Conservation (phyloP, 139 green algal species). For the Closterium sp. region DNA sequence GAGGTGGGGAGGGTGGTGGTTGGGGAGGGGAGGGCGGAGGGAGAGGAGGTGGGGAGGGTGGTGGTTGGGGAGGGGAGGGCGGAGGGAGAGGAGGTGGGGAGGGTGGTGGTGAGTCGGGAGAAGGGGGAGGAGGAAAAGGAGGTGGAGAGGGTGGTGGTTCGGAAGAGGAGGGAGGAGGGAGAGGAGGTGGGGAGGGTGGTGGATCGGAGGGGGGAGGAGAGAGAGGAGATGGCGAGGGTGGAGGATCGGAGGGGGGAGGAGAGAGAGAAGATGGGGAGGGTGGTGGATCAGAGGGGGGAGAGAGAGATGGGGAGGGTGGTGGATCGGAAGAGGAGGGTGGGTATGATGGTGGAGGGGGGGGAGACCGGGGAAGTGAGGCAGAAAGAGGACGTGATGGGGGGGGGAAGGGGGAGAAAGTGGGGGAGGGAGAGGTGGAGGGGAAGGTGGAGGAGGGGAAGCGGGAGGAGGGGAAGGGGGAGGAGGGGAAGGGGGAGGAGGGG, state of each 20-base stretch:
- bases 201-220: too few relatives aligned
- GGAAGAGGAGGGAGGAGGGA: neutral
- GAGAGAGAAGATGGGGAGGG: neutral
- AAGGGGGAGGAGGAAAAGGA: neutral
- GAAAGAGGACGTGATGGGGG: neutral
- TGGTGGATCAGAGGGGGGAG: neutral
- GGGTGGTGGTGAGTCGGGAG: neutral
- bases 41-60: neutral
- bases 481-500: too few relatives aligned
- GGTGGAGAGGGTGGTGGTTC: neutral
- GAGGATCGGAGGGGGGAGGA: neutral
- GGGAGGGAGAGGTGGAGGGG: too few relatives aligned
- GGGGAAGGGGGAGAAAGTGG: too few relatives aligned
- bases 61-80: neutral
- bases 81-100: neutral
- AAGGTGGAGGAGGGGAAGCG: neutral
- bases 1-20: neutral
- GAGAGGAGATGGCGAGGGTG: neutral
- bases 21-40: neutral
- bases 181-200: neutral
- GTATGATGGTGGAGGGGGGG: neutral
- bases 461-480: neutral
- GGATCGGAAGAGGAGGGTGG: neutral
- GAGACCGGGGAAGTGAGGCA: neutral
- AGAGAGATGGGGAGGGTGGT: neutral